Base-by-base conservation (phyloP, 23 red algal species). In the Gracilaria vermiculophylla region DNA sequence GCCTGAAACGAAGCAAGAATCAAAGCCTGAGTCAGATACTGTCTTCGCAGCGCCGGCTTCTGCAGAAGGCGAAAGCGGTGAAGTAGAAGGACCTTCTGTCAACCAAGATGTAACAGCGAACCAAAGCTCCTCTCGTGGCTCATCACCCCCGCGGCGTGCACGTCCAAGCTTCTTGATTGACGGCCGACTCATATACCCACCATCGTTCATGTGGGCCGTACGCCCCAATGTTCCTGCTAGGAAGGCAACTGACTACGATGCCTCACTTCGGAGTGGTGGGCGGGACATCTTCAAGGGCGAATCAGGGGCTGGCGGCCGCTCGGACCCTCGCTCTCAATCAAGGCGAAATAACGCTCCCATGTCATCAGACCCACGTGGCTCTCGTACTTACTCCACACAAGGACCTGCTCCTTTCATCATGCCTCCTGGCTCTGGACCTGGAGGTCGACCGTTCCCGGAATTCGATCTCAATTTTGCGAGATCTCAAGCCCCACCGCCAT, bases 401-500 rank as follows among this genome's bases (percentile, higher is more conserved):
- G 76, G 76, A 21, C 39, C 49, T 43, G 53, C 76, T 57, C 76
- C 50, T 14, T 54, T 54, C 29, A 49, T 29, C 17, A 54, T 55
- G 37, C 69, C 66, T 34, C 47, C 44, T 47, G 67, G 84, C 17
- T 61, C 60, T 44, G 69, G 72, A 31, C 50, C 66, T 39, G 72
- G 81, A 34, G 67, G 67, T 11, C 36, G 67, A 17, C 2, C 17
- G 2, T 85, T 67, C 53, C 31, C 69, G 15, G 33, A 67, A n/a
- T 88, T 91, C 47, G 87, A 91, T 44, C 45, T 91, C 2, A 48
- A 76, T 39, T 12, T 42, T 14, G 87, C 87, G 2, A 48, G 87
- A 35, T 69, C 75, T 1, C 52, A 91, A 24, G 47, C 53, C 31
- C 75, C 74, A 56, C 70, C 62, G 13, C 57, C 73, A 7, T 25